Conservation (phyloP, 495 filamentous ascomycete genomes). For the Coniosporium apollinis region DNA sequence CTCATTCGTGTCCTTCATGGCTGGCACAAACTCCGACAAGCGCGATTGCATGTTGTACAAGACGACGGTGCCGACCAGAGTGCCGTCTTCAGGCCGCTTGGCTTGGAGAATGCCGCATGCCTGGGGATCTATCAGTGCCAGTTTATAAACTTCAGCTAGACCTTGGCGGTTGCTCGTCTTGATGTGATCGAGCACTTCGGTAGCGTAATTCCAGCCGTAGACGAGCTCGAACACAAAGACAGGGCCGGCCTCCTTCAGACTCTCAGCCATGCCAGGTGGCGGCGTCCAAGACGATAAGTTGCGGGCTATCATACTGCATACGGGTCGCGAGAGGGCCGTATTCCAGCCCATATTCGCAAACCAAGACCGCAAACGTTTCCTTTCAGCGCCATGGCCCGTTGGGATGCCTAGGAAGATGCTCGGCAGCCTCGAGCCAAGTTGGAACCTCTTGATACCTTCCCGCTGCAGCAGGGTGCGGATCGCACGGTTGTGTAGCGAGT, state of each 20-base stretch:
- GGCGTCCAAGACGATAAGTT: constrained; percentile 56
- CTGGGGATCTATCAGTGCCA: constrained; percentile 54
- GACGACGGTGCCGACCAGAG: constrained; percentile 65
- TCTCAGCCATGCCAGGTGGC: constrained; percentile 54
- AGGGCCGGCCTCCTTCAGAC: constrained; percentile 49
- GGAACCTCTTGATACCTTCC: constrained; percentile 53
- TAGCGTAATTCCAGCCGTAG: constrained; percentile 61
- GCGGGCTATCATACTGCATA: constrained; percentile 48
- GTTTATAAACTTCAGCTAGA: constrained; percentile 65
- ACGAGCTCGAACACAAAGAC: constrained; percentile 66
- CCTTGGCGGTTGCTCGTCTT: constrained; percentile 60
- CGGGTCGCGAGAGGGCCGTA: constrained; percentile 40
- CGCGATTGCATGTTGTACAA: constrained; percentile 53
- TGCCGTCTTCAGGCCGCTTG: constrained; percentile 47
- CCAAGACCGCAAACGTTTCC: constrained; percentile 37
- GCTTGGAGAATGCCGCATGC: constrained; percentile 71
- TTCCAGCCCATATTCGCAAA: constrained; percentile 59
- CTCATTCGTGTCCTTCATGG: constrained; percentile 37
- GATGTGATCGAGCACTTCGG: constrained; percentile 57
- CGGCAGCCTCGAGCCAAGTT: constrained; percentile 62
- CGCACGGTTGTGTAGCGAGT: constrained; percentile 67
- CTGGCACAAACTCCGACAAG: constrained; percentile 54
- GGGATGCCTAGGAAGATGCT: constrained; percentile 70
- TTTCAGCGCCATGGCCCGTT: constrained; percentile 30
- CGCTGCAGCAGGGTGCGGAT: constrained; percentile 52